Evolutionary conservation across 805 yeast genomes (phyloP), one percentile per base, ranked within the genome.

Genomic region (Spencermartinsiella europaea): DNA sequence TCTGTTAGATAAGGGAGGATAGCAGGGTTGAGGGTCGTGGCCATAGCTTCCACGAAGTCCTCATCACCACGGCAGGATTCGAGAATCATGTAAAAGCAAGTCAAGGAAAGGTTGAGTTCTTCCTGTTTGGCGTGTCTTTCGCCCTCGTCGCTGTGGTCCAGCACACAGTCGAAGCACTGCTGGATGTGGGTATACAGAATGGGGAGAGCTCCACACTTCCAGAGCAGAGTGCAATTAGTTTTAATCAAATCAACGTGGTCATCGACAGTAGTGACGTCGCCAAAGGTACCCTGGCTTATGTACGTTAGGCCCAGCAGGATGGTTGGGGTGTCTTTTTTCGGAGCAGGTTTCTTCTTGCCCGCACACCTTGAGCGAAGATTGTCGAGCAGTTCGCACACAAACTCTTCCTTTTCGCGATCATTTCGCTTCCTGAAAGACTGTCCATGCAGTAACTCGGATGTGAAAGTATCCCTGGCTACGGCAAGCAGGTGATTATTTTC

Each of bases 1-100:
- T 67, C 62, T 1, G 79, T 64, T 4, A 85, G 51, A 14, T 61
- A 61, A 1, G 68, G 49, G 34, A 85, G 51, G 1, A 85, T 15
- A 22, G 74, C 68, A 0, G 63, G 42, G 2, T 69, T 55, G 16
- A 53, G 34, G 5, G 16, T 37, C n/a, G n/a, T n/a, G 12, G 40
- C n/a, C 41, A 57, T 34, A 12, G 42, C 46, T 0, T 45, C 45
- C 17, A 53, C 45, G 27, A 68, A 55, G 22, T 44, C 44, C 5
- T 47, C 38, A 15, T 49, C 46, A 10, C 41, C 34, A 1, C 52
- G 40, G 14, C 45, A 39, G 3, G 49, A 28, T 33, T 50, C 47
- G 7, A 48, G 34, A 35, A 50, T 44, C 19, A 69, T 22, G 15
- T 61, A 50, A 3, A 61, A 57, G 40, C 58, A 62, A 21, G 71